These are phyloP conservation scores for Suillus fuscotomentosus DNA, from an alignment of 768 basidiomycete genomes.

Conservation along the genomic window DNA sequence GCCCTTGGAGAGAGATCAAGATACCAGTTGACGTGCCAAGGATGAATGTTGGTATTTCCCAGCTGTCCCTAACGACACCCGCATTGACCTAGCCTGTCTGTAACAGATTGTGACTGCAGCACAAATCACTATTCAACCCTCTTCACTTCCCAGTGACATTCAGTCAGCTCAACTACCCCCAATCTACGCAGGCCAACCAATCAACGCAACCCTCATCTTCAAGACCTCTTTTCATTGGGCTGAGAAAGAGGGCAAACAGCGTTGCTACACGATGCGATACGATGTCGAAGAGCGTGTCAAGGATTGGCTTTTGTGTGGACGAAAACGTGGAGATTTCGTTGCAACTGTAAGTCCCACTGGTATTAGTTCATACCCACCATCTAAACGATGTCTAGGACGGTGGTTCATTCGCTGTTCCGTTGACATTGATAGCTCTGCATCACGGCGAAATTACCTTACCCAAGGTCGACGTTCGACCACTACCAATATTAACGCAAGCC, in stretches of 20 bases:
- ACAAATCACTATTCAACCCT: slow-evolving; percentile 45
- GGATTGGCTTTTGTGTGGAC: slow-evolving; percentile 89
- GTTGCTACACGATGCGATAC: slow-evolving; percentile 63
- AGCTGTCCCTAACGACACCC: slow-evolving; percentile 10
- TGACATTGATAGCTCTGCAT: slow-evolving; percentile 85
- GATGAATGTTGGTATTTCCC: slow-evolving; percentile 60
- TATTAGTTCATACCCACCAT: slow-evolving; percentile 1
- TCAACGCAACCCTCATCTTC: slow-evolving; percentile 66
- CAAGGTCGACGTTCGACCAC: slow-evolving; percentile 61
- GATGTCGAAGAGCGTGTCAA: slow-evolving; percentile 79
- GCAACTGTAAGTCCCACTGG: slow-evolving; percentile 53
- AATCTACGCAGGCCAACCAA: slow-evolving; percentile 85
- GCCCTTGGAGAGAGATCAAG: slow-evolving; percentile 68
- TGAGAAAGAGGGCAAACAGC: slow-evolving; percentile 38
- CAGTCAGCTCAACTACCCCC: slow-evolving; percentile 31
- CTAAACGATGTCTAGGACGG: slow-evolving; percentile 49
- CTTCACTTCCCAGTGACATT: slow-evolving; percentile 38
- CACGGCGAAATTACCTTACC: slow-evolving; percentile 82
- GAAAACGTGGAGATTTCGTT: slow-evolving; percentile 80
- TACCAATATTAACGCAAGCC: slow-evolving; percentile 49
- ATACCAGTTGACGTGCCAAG: slow-evolving; percentile 86
- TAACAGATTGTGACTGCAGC: slow-evolving; percentile 66
- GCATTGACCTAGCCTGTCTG: not conserved
- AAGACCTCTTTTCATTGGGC: slow-evolving; percentile 81
- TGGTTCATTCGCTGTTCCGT: slow-evolving; percentile 51